Base-by-base conservation (phyloP, 768 basidiomycete genomes). In the Lactarius quietus region DNA sequence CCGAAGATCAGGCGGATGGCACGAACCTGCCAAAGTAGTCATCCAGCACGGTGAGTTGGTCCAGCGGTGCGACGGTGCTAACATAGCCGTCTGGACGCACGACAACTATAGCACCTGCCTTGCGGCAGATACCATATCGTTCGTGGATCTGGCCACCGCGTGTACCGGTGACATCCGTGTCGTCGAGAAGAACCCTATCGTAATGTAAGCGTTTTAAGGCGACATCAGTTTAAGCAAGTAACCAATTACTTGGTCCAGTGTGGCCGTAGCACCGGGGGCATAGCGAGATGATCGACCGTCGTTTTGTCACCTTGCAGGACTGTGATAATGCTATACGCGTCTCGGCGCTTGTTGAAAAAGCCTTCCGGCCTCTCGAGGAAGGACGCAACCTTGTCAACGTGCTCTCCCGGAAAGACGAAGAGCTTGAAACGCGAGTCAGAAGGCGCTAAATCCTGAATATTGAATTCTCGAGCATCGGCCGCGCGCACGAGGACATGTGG, bases 51-150 rank as follows among this genome's bases (percentile, higher is more conserved):
- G 74, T 71, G 28, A 70, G 59, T 9, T 78, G 68, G n/a, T 79
- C 77, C 48, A 89, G 73, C 0, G 87, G 81, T 1, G 79, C 79
- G 36, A 89, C 76, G 68, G 77, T 78, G 3, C 84, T 85, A 35
- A 90, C 80, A 63, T 88, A 88, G n/a, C 88, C 88, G 69, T 87
- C 87, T 9, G 86, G 86, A 28, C 87, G 79, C 7, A 88, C 80
- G 57, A 86, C 76, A 7, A 86, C 80, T 14, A 86, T 69, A 10
- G 80, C 83, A 20, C 86, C 86, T 1, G 66, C 63, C 55, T 68
- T 67, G 6, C 75, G 63, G 36, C 76, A 73, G 53, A 87, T 79
- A 0, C 87, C 87, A 67, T 84, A 88, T 31, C 80, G 78, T 0
- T 73, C 68, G 71, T 89, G 89, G 5, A 83, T 86, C 39, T 78